Percentiles rank a stretch among this genome's conserved stretches.
Evolutionary conservation across 2,329 filamentous ascomycete species (phyloP).

Genomic region (Mariannaea sp.): DNA sequence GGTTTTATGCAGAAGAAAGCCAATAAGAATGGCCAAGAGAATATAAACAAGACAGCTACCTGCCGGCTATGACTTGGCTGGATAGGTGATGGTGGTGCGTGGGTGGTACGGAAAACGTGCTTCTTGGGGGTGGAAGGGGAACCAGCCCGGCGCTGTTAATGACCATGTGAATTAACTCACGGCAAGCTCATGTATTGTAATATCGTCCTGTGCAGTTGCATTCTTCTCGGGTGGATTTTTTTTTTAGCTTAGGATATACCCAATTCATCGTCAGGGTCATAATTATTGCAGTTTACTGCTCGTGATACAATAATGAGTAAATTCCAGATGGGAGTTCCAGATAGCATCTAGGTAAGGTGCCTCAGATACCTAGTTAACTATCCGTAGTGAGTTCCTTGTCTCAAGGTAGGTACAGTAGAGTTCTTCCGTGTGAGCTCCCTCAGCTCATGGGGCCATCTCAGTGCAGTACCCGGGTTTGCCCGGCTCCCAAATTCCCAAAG

Average conservation of each 20-base stretch:
- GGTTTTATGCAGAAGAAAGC: conserved; percentile 35
- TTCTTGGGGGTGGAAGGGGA: background rate
- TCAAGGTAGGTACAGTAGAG: too few relatives aligned
- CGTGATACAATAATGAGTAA: background rate
- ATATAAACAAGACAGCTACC: background rate
- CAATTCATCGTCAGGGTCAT: background rate
- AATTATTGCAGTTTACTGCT: background rate
- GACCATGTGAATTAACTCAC: conserved; percentile 6
- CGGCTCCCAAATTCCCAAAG: background rate
- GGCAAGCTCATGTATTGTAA: conserved; percentile 18
- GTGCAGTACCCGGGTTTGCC: conserved; percentile 10
- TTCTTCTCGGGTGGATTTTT: conserved; percentile 1
- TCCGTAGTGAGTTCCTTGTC: background rate
- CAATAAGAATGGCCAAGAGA: conserved; percentile 14
- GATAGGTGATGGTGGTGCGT: background rate
- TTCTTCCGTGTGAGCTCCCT: background rate
- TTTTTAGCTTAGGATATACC: conserved; percentile 1
- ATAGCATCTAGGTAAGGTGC: background rate
- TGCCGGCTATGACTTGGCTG: background rate
- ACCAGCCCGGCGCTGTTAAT: conserved; percentile 16
- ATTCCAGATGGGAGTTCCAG: too few relatives aligned
- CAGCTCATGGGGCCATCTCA: background rate
- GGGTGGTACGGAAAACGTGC: conserved; percentile 6
- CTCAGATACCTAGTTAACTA: background rate
- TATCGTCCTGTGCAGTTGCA: background rate